phyloP scores from a whole-genome alignment of 768 basidiomycete genomes.

The Suillus cothurnatus region DNA sequence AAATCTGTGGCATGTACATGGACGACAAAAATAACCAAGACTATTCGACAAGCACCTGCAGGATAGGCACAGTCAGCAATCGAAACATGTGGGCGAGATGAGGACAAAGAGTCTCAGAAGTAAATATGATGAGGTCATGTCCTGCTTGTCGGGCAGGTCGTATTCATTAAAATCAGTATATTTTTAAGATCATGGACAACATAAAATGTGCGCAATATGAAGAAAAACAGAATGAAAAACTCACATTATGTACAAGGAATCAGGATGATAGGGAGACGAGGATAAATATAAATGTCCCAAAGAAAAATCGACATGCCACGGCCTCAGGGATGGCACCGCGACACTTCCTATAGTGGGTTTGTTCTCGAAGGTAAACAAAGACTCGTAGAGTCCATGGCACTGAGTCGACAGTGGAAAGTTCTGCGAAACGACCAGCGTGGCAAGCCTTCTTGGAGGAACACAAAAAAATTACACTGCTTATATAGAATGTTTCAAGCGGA shows the following conservation, averaged over 20 bases:
- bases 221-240: neutral
- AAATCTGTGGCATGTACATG: neutral
- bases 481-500: slow-evolving; percentile 11
- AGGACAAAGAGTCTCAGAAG: slow-evolving; percentile 12
- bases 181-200: slow-evolving; percentile 28
- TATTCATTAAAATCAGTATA: slow-evolving; percentile 35
- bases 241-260: neutral
- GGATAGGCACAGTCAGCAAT: neutral
- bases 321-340: slow-evolving; percentile 37
- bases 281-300: slow-evolving; percentile 38
- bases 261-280: neutral
- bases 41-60: neutral
- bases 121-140: slow-evolving; percentile 15
- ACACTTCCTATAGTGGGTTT: slow-evolving; percentile 52
- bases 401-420: slow-evolving; percentile 44
- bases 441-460: slow-evolving; percentile 38
- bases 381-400: slow-evolving; percentile 46
- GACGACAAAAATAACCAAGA: neutral
- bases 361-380: slow-evolving; percentile 42
- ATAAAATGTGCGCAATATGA: neutral
- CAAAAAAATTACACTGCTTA: neutral
- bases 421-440: slow-evolving; percentile 49
- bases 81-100: too few relatives aligned
- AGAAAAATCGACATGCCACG: slow-evolving; percentile 49
- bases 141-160: slow-evolving; percentile 27